Base-by-base conservation (phyloP, 176 grass and related monocot species). In the Zea luxurians region DNA sequence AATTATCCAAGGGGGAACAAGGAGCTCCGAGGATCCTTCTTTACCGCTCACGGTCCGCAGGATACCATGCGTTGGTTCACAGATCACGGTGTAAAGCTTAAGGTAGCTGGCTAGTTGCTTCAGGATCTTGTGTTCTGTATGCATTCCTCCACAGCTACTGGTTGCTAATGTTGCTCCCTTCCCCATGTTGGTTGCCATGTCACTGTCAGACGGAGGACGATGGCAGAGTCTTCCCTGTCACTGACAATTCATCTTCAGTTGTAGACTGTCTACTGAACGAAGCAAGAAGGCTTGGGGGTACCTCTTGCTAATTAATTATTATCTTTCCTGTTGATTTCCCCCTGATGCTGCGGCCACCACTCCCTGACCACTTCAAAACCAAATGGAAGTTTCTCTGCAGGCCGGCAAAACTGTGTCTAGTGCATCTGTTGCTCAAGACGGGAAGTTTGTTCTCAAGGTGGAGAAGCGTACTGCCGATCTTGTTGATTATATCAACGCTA, bases 1-100 rank as follows among this genome's bases (percentile, higher is more conserved):
- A 94, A 94, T 80, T 98, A 94, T 53, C 95, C 95, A n/a, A 86
- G 95, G 80, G 95, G 95, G 9, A 55, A 94, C 78, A 94, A 74
- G 85, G 95, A 98, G 80, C 80, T 94, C 40, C 57, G 77, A 37
- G 91, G 95, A 20, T 92, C 95, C 1, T 98, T 98, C 80, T 98
- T 98, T 44, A 67, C 68, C 9, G 64, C 66, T 37, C 95, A 94
- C 68, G 95, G 95, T 62, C 91, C 91, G 3, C 80, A 84, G 73
- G 95, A 98, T 47, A 94, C 89, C 74, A 98, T 98, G 81, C 21
- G 73, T 44, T 98, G 91, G 89, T 98, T 98, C 70, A 85, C 65
- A 34, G 85, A 94, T 66, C 95, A 94, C 11, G 87, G 89, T 9
- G 88, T 98, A n/a, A 80, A 88, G 79, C 89, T 98, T 37, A 98